Conservation (phyloP, 2,329 filamentous ascomycete genomes). For the Penicillium fuscoglaucum region DNA sequence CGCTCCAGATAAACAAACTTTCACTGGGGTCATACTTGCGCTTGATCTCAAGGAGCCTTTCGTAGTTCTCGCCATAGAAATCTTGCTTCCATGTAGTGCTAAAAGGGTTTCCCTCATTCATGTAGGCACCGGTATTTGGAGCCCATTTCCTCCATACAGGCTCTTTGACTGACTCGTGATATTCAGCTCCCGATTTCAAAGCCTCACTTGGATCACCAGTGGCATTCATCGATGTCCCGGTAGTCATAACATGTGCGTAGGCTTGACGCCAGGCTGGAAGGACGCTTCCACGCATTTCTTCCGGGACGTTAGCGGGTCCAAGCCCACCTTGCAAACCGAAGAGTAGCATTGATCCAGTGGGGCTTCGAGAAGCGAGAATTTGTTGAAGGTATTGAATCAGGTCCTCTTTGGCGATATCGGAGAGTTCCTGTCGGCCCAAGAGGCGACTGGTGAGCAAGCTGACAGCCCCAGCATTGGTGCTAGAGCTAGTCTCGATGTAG, state of each 20-base stretch:
- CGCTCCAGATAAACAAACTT: background rate
- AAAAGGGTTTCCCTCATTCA: background rate
- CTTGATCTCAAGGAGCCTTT: background rate
- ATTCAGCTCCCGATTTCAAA: background rate
- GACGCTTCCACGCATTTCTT: background rate
- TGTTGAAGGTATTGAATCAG: background rate
- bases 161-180: background rate
- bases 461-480: background rate
- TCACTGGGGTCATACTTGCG: background rate
- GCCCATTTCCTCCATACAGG: background rate
- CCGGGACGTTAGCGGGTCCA: background rate
- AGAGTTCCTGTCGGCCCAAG: background rate
- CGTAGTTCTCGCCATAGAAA: background rate
- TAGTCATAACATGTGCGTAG: background rate
- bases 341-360: background rate
- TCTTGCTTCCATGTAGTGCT: background rate
- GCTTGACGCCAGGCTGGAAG: background rate
- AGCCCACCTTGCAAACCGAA: background rate
- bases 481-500: too few species aligned
- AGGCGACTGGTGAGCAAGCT: background rate
- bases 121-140: background rate
- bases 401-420: background rate
- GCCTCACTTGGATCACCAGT: background rate
- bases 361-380: background rate
- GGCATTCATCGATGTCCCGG: background rate